These are phyloP conservation scores for Aspergillus udagawae DNA, from an alignment of 2,329 filamentous ascomycete genomes.

Conservation along the genomic window DNA sequence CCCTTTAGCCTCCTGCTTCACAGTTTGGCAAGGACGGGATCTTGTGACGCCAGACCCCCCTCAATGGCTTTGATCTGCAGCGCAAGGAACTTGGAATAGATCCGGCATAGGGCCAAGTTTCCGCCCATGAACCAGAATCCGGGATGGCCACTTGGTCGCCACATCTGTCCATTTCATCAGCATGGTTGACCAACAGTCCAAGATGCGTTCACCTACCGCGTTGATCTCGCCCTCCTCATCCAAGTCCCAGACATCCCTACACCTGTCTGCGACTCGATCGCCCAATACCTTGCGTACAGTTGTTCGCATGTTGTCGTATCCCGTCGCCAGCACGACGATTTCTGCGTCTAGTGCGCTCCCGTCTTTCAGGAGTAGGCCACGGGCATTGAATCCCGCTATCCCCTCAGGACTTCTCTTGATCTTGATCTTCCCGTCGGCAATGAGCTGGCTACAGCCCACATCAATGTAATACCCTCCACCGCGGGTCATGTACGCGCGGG, in stretches of 20 bases:
- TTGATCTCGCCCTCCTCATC: slow-evolving; percentile 54
- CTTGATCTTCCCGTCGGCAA: slow-evolving; percentile 57
- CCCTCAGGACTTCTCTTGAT: slow-evolving; percentile 55
- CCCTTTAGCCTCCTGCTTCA: background rate
- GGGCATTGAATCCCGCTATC: slow-evolving; percentile 48
- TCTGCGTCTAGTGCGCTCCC: slow-evolving; percentile 57
- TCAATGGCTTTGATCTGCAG: slow-evolving; percentile 49
- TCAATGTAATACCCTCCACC: slow-evolving; percentile 60
- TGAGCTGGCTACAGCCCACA: slow-evolving; percentile 51
- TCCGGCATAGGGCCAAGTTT: slow-evolving; percentile 59
- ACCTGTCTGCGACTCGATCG: slow-evolving; percentile 54
- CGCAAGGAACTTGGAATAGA: slow-evolving; percentile 53
- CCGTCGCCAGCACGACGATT: slow-evolving; percentile 61
- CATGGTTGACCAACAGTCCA: background rate
- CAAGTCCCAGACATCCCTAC: slow-evolving; percentile 59
- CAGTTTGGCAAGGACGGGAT: background rate
- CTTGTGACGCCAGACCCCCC: slow-evolving; percentile 27
- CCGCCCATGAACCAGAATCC: slow-evolving; percentile 66
- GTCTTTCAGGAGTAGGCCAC: slow-evolving; percentile 50
- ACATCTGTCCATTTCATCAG: slow-evolving; percentile 27
- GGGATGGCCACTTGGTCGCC: slow-evolving; percentile 58
- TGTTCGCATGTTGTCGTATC: slow-evolving; percentile 65
- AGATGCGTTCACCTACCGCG: slow-evolving; percentile 29
- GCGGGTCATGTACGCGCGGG: slow-evolving; percentile 43
- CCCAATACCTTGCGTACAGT: slow-evolving; percentile 61